Percentiles rank a stretch among this genome's conserved stretches.
These are phyloP conservation scores for Coemansia sp. DNA, from an alignment of 192 early-diverging fungal genomes.

Conservation along the genomic window DNA sequence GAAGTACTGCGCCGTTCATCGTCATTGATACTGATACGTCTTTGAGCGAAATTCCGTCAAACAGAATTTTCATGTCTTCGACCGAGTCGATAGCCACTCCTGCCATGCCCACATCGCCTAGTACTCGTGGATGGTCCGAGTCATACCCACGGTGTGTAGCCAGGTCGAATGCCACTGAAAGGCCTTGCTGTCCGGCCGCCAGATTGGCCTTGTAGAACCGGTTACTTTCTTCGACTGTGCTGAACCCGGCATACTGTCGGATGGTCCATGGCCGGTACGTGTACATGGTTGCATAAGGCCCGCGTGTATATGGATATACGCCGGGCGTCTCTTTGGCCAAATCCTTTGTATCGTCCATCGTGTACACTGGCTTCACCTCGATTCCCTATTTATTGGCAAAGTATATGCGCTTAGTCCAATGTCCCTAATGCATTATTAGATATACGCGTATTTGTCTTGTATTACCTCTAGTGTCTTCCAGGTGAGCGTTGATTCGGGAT, in stretches of 20 bases:
- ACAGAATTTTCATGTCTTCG: constrained; percentile 91
- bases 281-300: constrained; percentile 83
- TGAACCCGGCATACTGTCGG: constrained; percentile 88
- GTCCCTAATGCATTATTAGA: too few relatives aligned
- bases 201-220: constrained; percentile 85
- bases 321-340: constrained; percentile 74
- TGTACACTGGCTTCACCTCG: constrained; percentile 83
- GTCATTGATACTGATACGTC: constrained; percentile 93
- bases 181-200: constrained; percentile 85
- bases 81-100: constrained; percentile 91
- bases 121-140: constrained; percentile 85
- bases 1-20: constrained; percentile 93
- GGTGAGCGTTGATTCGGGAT: constrained; percentile 67
- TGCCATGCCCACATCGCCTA: constrained; percentile 91
- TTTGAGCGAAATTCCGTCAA: constrained; percentile 85
- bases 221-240: constrained; percentile 90
- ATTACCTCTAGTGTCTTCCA: constrained; percentile 78
- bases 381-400: constrained; percentile 50
- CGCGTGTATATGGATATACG: constrained; percentile 84
- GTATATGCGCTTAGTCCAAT: too few relatives aligned
- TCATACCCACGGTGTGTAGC: constrained; percentile 90
- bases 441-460: too few relatives aligned
- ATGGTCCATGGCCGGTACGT: constrained; percentile 84
- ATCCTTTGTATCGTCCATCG: constrained; percentile 65
- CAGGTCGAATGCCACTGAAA: constrained; percentile 86